Evolutionary conservation across 2,329 filamentous ascomycete genomes (phyloP).

Genomic region (Penicillium sp.): DNA sequence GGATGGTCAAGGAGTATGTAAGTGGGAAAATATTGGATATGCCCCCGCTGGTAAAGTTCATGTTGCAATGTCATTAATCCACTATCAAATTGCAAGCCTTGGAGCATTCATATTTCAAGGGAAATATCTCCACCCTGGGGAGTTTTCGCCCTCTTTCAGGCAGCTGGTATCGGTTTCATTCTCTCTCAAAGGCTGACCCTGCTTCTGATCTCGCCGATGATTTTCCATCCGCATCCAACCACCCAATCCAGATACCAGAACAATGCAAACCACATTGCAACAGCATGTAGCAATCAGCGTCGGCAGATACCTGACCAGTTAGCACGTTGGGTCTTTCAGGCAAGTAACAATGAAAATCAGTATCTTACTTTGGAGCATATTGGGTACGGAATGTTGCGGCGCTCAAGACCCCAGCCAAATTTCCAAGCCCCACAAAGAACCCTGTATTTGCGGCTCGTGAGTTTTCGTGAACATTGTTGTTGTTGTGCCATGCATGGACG

Average conservation of each 20-base stretch:
- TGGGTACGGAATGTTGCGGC: constrained; percentile 49
- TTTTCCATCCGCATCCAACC: constrained; percentile 53
- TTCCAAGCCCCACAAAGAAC: constrained; percentile 52
- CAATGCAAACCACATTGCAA: constrained; percentile 48
- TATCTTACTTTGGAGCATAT: constrained; percentile 47
- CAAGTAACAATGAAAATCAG: neutral
- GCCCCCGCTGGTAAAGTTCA: too few relatives aligned
- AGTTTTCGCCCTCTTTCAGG: constrained; percentile 43
- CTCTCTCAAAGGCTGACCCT: constrained; percentile 38
- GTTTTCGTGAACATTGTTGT: constrained; percentile 56
- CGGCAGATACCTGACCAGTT: constrained; percentile 42
- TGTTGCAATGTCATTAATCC: too few relatives aligned
- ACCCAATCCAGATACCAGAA: constrained; percentile 42
- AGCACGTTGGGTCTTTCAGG: neutral
- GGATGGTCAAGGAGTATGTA: too few relatives aligned
- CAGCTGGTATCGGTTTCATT: constrained; percentile 44
- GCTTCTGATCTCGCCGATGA: constrained; percentile 39
- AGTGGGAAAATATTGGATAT: too few relatives aligned
- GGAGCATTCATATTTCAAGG: neutral
- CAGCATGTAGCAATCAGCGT: constrained; percentile 48
- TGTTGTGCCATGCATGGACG: constrained; percentile 56
- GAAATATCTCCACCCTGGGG: constrained; percentile 38
- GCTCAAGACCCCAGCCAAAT: constrained; percentile 51
- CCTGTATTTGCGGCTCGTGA: constrained; percentile 52
- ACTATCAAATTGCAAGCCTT: too few relatives aligned